Base-by-base conservation (phyloP, 306 rosid genomes). In the Mimosa bimucronata region DNA sequence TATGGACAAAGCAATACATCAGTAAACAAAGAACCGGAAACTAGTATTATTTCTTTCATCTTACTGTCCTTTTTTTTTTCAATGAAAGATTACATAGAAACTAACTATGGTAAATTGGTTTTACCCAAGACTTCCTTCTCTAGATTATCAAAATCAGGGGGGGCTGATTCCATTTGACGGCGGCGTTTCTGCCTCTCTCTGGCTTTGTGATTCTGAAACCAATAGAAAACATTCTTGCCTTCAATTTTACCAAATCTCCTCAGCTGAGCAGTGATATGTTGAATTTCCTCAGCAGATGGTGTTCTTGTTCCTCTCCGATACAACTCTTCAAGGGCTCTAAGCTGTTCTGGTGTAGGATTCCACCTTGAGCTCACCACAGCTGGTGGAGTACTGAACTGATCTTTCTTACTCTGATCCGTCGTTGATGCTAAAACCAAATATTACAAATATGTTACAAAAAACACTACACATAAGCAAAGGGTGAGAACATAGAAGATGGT, bases 121-220 rank as follows among this genome's bases (percentile, higher is more conserved):
- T 77, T 75, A 90, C 96, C 97, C 15, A 85, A 64, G 77, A 85
- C 88, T 89, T 86, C 88, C 88, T 82, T 85, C 40, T 91, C 87
- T 67, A 80, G 77, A 74, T 52, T 41, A 53, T 86, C 90, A n/a
- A 28, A 61, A 28, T 61, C 38, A 61, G n/a, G n/a, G 67, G 85
- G 67, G 11, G 86, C 70, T 11, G 90, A 92, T 79, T 94, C 97
- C 88, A 88, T 88, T 81, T 91, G 97, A 85, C 98, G 98, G 75
- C 98, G 98, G 53, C 98, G 94, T 66, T 94, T 94, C 88, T 94
- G 98, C 55, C 97, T 85, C 60, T 94, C 98, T 85, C 98, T 91
- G 0, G 98, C 98, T 82, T 94, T 94, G 80, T 94, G 98, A 78
- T 94, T 94, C 73, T 94, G 98, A 83, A 94, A 94, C 97, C 98